These are phyloP conservation scores for Wallacemonas sp. DNA, from an alignment of 208 protist genomes.

Conservation along the genomic window DNA sequence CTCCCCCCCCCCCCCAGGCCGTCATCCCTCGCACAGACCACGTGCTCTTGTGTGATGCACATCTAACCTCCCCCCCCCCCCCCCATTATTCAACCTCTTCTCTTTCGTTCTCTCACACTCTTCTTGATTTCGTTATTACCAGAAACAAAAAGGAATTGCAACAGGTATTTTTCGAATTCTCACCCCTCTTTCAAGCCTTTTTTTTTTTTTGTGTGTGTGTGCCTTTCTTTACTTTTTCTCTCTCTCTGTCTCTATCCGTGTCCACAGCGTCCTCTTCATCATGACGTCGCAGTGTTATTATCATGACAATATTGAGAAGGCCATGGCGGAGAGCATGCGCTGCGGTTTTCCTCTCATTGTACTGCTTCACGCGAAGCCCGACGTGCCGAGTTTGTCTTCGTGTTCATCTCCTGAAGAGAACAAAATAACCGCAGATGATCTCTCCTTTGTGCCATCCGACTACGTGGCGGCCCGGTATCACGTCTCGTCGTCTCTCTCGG, in stretches of 20 bases:
- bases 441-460: not conserved
- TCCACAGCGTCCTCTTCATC: not conserved
- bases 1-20: too few relatives aligned
- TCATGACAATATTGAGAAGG: constrained; percentile 51
- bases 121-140: too few relatives aligned
- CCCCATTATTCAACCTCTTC: not conserved
- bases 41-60: not conserved
- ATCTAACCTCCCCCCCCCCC: not conserved
- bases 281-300: not conserved
- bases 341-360: constrained; percentile 38
- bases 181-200: not conserved
- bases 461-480: not conserved
- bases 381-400: not conserved
- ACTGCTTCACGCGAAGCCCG: constrained; percentile 24
- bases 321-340: constrained; percentile 30
- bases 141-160: too few relatives aligned
- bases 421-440: not conserved
- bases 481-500: not conserved
- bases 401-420: not conserved
- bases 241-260: constrained; percentile 9
- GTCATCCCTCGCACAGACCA: too few relatives aligned
- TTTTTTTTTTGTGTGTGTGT: constrained; percentile 4
- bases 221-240: not conserved
- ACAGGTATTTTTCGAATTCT: too few relatives aligned
- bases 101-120: not conserved